Evolutionary conservation across 805 yeast genomes (phyloP), one percentile per base, ranked within the genome.

Genomic region (Wickerhamomyces strasburgensis): DNA sequence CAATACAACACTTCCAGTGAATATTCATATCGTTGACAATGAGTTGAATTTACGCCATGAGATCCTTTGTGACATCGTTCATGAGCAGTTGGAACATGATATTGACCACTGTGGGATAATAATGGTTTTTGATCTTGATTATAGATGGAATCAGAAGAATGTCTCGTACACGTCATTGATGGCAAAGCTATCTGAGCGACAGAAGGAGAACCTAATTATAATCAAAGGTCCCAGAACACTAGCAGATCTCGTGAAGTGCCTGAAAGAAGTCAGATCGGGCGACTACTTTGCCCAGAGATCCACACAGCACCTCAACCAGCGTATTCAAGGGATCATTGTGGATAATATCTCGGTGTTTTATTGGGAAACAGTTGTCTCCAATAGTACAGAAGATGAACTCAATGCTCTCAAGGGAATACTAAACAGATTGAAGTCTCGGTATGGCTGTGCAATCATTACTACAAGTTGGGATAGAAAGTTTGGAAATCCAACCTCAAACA

Each of bases 111-210:
- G 2, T 19, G 30, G 16, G 5, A 3, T 14, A 7, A 19, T n/a
- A 4, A 30, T 30, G 16, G 7, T 46, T 9, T 15, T 46, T 18
- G 49, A 46, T 18, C 35, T 38, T 6, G 43, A 37, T n/a, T 39
- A 34, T 29, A 28, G 32, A 11, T 43, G 46, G 44, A 28, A 27
- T 21, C 3, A 1, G 10, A 40, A 35, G 25, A 38, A 27, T 19
- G n/a, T n/a, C n/a, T n/a, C n/a, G n/a, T n/a, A n/a, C n/a, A n/a
- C n/a, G n/a, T n/a, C n/a, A n/a, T n/a, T n/a, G n/a, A n/a, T n/a
- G n/a, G n/a, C n/a, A 14, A 5, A 6, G 19, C 24, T 35, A 31
- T 16, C 14, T 17, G 13, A 21, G 3, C 29, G 29, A 4, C 25
- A 29, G 16, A 19, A 19, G 11, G 14, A 21, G n/a, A 17, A 29